Evolutionary conservation across 495 filamentous ascomycete species (phyloP), one percentile per base, ranked within the genome.

Genomic region (Letharia columbiana): DNA sequence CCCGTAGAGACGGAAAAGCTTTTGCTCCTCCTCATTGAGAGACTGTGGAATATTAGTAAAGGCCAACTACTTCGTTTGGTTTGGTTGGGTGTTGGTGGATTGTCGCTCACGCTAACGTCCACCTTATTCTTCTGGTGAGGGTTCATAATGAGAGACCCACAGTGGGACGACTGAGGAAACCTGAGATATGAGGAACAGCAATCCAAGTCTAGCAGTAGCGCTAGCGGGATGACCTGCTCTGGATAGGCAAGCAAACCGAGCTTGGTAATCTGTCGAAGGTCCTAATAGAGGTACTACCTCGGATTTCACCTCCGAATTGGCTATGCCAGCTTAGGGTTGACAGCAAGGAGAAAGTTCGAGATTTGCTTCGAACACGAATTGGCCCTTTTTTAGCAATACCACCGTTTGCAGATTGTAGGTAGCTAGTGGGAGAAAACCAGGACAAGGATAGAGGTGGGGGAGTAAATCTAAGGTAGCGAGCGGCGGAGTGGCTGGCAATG

Each of bases 121-220:
- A 97, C 80, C 81, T 98, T 98, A 82, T 96, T 96, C 80, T 91
- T 89, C 81, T 96, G 90, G 74, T 91, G 90, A 68, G 94, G 94
- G 77, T 96, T 96, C 91, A 98, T 95, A 70, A 62, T 84, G 77
- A 72, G 54, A 37, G 17, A 57, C 54, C 28, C 54, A 69, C 60
- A 61, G 39, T 12, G 18, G 23, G 33, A n/a, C 3, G 17, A 39
- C 6, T 35, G 6, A 18, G n/a, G 18, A 2, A 40, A 23, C 35
- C 28, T 52, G 31, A n/a, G 47, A 17, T 57, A 37, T 57, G 33
- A 57, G 17, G 54, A 37, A 37, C 33, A n/a, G 33, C 15, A 35
- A 35, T 33, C 6, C 54, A 20, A 17, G 31, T 17, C 54, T 57
- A 35, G 15, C 15, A 0, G 12, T 35, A 35, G 12, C 23, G 8